These are phyloP conservation scores for Stachybotrys echinatus DNA, from an alignment of 2,329 filamentous ascomycete species.

Conservation along the genomic window DNA sequence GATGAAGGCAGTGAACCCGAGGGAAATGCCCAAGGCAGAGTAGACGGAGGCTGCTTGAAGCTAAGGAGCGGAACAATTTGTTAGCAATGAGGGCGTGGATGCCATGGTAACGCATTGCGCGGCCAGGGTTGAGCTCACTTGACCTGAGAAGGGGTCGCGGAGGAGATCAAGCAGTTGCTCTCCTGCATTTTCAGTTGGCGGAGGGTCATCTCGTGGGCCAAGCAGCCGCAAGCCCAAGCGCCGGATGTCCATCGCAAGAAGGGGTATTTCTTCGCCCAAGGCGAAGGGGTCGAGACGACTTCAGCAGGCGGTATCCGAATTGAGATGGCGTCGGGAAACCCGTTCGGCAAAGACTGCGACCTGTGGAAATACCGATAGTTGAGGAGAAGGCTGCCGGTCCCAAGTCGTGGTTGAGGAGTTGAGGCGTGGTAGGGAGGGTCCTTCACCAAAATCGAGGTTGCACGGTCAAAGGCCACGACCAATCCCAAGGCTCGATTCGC, in stretches of 20 bases:
- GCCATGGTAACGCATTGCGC: no score
- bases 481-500: no score
- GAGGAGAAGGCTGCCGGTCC: no score
- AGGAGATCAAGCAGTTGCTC: conserved; percentile 1
- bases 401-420: no score
- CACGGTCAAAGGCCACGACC: no score
- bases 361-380: no score
- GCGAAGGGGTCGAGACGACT: not conserved
- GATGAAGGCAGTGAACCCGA: conserved; percentile 69
- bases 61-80: conserved; percentile 10
- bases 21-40: conserved; percentile 73
- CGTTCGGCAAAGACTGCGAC: no score
- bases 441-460: no score
- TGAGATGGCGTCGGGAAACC: no score
- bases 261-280: not conserved
- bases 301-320: not conserved
- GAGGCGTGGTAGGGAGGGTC: no score
- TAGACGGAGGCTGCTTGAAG: conserved; percentile 52
- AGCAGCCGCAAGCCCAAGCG: not conserved
- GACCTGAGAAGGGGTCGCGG: not conserved
- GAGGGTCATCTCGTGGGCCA: not conserved
- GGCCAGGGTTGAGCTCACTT: not conserved
- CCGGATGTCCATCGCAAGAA: not conserved
- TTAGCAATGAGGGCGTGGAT: not conserved
- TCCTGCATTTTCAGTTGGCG: not conserved